Conservation (phyloP, 192 early-diverging fungal genomes). For the Mortierella claussenii region DNA sequence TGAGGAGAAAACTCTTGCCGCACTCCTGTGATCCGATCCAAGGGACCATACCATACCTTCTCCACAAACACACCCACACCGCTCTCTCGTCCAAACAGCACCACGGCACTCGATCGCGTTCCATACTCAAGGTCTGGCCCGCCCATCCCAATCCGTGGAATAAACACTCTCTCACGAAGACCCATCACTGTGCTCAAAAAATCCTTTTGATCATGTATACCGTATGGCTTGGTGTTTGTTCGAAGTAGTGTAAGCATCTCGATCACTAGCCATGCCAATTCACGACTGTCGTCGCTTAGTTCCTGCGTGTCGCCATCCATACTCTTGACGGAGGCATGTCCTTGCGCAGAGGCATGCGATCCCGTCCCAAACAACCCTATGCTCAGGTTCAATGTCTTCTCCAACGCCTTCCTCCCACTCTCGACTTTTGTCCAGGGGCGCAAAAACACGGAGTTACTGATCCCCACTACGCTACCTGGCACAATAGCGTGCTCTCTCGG, state of each 20-base stretch:
- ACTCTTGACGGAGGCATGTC: background rate
- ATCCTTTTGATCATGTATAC: background rate
- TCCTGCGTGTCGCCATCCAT: background rate
- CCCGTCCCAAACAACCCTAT: constrained; percentile 23
- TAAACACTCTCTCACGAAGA: constrained; percentile 34
- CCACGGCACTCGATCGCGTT: constrained; percentile 33
- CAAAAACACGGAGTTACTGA: constrained; percentile 57
- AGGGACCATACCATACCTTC: constrained; percentile 30
- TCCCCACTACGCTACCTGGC: constrained; percentile 27
- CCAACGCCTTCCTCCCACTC: constrained; percentile 35
- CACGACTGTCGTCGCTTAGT: constrained; percentile 14
- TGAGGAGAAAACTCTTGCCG: constrained; percentile 6
- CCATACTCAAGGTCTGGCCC: constrained; percentile 5
- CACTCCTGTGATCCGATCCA: constrained; percentile 5
- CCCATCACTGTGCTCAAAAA: background rate
- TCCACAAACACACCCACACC: constrained; percentile 40
- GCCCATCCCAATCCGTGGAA: constrained; percentile 11
- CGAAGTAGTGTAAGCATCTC: constrained; percentile 29
- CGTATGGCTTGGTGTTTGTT: constrained; percentile 12
- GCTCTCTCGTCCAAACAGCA: constrained; percentile 28
- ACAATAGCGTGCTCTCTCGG: background rate
- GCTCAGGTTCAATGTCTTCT: constrained; percentile 24
- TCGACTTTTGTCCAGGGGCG: constrained; percentile 59
- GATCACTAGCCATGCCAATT: constrained; percentile 43
- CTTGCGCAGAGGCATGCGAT: constrained; percentile 10